Base-by-base conservation (phyloP, 805 yeast genomes). In the Teunomyces stri region DNA sequence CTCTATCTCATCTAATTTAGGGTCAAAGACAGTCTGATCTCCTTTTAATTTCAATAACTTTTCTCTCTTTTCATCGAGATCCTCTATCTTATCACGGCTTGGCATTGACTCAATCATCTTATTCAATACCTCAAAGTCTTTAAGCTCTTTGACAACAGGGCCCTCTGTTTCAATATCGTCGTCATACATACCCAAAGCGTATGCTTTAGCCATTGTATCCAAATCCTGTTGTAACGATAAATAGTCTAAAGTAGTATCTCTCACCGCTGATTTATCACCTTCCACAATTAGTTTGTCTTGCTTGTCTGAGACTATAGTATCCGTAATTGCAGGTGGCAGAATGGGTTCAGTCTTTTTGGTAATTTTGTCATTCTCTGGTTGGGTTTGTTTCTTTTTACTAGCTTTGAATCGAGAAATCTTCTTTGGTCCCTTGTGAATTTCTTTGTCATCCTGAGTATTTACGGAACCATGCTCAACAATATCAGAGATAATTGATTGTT, bases 131-230 rank as follows among this genome's bases (percentile, higher is more conserved):
- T 77, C 76, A 56, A 84, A 81, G 58, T 84, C 89, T 10, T 68
- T 73, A 9, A 82, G 45, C 46, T 72, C 66, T 50, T 79, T 78
- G 16, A 84, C 75, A 0, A 84, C 75, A 11, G 78, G 78, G 0
- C 87, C 87, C 42, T 75, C 74, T 0, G 81, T 77, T 20, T 66
- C 72, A 7, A 78, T 62, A 53, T 83, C 87, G 50, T 80, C 87
- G 55, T 82, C 86, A 55, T 80, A 82, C 52, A 77, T 60, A 1
- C 87, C 88, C 18, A 72, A 53, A n/a, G 72, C 66, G 52, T 84
- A 84, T 0, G 85, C 86, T 44, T 74, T 71, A 0, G 80, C 85
- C 84, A 82, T 78, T 3, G 77, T 72, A 42, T 81, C 85, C 52
- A 77, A 47, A 53, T 80, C 77, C 15, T 69, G 68, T 20, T 72